phyloP scores from a whole-genome alignment of 371 early-diverging fungal genomes.

The Rhizomucor miehei region DNA sequence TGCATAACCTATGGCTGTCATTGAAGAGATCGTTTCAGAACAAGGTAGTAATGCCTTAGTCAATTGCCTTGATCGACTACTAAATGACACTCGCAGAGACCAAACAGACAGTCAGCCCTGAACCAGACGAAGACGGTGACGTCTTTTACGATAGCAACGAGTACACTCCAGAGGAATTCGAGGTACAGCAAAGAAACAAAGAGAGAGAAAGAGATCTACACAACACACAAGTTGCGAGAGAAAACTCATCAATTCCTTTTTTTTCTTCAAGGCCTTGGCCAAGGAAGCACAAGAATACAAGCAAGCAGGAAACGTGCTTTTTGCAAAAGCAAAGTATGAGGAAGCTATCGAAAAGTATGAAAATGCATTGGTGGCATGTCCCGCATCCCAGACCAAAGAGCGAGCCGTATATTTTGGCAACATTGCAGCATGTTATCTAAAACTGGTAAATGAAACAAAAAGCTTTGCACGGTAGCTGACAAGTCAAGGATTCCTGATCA shows the following conservation, averaged over 20 bases:
- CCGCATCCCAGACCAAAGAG: conserved; percentile 35
- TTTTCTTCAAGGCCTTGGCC: conserved; percentile 22
- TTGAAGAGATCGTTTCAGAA: conserved; percentile 30
- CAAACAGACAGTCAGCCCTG: not conserved
- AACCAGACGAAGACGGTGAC: conserved; percentile 36
- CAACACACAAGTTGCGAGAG: no score
- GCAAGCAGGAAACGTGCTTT: conserved; percentile 47
- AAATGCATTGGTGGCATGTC: conserved; percentile 60
- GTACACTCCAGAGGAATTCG: conserved; percentile 29
- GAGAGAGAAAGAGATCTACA: not conserved
- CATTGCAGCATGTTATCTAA: conserved; percentile 69
- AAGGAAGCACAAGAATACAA: conserved; percentile 52
- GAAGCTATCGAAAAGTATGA: conserved; percentile 59
- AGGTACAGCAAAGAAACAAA: conserved; percentile 16
- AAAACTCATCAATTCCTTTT: not conserved
- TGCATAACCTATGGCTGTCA: conserved; percentile 35
- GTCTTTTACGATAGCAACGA: conserved; percentile 41
- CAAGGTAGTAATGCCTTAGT: no score
- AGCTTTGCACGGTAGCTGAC: conserved; percentile 1
- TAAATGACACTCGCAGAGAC: no score
- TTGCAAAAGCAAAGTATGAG: conserved; percentile 47
- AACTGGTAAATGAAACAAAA: conserved; percentile 33
- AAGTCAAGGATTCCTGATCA: no score
- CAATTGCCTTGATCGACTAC: no score
- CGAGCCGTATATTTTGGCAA: conserved; percentile 61